phyloP scores from a whole-genome alignment of 768 basidiomycete genomes.

The Amanita pseudoporphyria region DNA sequence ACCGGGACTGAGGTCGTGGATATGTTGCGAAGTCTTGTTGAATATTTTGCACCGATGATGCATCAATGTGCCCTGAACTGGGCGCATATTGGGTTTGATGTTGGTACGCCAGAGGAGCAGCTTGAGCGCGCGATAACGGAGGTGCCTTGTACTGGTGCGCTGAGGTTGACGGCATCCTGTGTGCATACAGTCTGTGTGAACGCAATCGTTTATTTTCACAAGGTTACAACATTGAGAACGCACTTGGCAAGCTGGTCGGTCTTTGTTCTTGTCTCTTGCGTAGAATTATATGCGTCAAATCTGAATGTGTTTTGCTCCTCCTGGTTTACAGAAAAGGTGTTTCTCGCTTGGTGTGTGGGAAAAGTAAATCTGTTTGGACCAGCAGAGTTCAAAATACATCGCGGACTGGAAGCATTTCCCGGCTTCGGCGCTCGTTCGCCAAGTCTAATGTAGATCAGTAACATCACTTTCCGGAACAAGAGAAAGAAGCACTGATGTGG shows the following conservation, averaged over 20 bases:
- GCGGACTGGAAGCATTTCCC: background rate
- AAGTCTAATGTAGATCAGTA: constrained; percentile 1
- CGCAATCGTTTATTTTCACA: constrained; percentile 10
- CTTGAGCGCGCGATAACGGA: constrained; percentile 32
- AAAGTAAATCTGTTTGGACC: background rate
- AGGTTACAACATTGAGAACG: background rate
- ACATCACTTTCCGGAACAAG: background rate
- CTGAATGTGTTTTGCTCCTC: background rate
- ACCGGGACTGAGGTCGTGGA: constrained; percentile 1
- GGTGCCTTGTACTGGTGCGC: constrained; percentile 30
- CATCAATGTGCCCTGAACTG: constrained; percentile 15
- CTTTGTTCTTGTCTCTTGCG: background rate
- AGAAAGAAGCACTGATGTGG: constrained; percentile 4
- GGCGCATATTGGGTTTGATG: constrained; percentile 19
- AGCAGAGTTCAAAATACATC: background rate
- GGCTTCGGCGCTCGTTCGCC: background rate
- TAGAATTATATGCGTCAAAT: background rate
- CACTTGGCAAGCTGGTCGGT: background rate
- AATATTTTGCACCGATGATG: constrained; percentile 9
- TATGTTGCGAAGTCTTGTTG: background rate
- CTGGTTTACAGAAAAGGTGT: background rate
- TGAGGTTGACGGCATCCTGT: constrained; percentile 37
- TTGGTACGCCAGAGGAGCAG: constrained; percentile 29
- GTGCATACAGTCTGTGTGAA: constrained; percentile 54
- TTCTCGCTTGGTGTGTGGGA: background rate